Conservation (phyloP, 2,329 filamentous ascomycete species). For the Nothopassalora personata region DNA sequence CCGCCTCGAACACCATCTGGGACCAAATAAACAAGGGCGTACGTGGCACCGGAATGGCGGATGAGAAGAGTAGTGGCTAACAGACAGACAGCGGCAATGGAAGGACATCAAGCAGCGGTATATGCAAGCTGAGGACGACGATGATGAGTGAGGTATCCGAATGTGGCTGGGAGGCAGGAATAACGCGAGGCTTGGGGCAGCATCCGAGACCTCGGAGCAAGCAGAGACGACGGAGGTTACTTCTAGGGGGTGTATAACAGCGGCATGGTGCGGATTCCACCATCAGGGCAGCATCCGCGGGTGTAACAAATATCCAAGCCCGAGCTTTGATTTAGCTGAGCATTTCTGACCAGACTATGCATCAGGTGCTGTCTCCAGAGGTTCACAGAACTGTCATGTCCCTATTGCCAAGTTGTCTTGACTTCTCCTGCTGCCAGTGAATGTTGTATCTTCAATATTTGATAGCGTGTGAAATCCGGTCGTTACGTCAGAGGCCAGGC, state of each 20-base stretch:
- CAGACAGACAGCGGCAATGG: slow-evolving; percentile 83
- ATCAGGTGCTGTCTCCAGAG: neutral
- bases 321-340: neutral
- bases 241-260: neutral
- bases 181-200: neutral
- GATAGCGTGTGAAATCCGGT: neutral
- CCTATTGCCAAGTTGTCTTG: neutral
- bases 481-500: neutral
- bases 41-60: slow-evolving; percentile 44
- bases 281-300: neutral
- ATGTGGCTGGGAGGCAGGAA: neutral
- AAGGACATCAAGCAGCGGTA: slow-evolving; percentile 96
- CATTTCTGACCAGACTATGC: neutral
- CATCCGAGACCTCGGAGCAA: neutral
- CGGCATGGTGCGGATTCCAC: neutral
- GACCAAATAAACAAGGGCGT: slow-evolving; percentile 87
- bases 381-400: neutral
- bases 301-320: neutral
- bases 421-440: neutral
- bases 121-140: slow-evolving; percentile 43
- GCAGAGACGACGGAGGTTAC: neutral
- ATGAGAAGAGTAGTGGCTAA: slow-evolving; percentile 22
- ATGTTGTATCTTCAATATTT: neutral
- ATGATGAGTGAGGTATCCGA: slow-evolving; percentile 45
- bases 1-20: slow-evolving; percentile 78